A percentile compares a stretch with the other conserved stretches of the same genome.
phyloP scores from a whole-genome alignment of 2,329 filamentous ascomycete species.

The Clarireedia monteithiana region DNA sequence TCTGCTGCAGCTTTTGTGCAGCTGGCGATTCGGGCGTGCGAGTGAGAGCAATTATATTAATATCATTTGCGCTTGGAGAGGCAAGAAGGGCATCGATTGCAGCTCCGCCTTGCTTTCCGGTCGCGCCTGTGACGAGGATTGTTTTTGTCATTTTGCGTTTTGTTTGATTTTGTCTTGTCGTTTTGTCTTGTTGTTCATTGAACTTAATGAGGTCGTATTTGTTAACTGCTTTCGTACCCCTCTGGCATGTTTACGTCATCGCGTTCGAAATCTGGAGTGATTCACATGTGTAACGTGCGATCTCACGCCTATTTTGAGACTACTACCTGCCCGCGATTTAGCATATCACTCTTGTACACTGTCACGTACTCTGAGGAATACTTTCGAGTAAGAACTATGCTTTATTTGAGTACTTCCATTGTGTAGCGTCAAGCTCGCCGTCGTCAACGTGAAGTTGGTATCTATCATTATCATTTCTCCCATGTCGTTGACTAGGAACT shows the following conservation, averaged over 20 bases:
- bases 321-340: too few relatives aligned
- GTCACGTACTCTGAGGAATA: too few relatives aligned
- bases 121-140: constrained; percentile 38
- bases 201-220: neutral
- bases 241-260: neutral
- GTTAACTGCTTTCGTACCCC: neutral
- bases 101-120: constrained; percentile 40
- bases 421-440: too few relatives aligned
- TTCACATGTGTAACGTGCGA: neutral
- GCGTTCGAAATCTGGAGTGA: neutral
- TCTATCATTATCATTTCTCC: too few relatives aligned
- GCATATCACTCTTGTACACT: too few relatives aligned
- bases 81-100: constrained; percentile 36
- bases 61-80: constrained; percentile 19
- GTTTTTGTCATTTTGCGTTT: constrained; percentile 6
- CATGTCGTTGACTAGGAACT: too few relatives aligned
- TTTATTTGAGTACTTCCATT: too few relatives aligned
- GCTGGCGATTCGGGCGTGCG: constrained; percentile 40
- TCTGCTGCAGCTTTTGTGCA: constrained; percentile 39
- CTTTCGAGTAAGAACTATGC: too few relatives aligned
- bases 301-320: neutral
- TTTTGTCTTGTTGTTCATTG: neutral
- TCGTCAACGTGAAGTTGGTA: too few relatives aligned
- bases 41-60: constrained; percentile 51
- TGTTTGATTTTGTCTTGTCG: neutral